Evolutionary conservation across 495 filamentous ascomycete genomes (phyloP), one percentile per base, ranked within the genome.

Genomic region (Penicillium taxi): DNA sequence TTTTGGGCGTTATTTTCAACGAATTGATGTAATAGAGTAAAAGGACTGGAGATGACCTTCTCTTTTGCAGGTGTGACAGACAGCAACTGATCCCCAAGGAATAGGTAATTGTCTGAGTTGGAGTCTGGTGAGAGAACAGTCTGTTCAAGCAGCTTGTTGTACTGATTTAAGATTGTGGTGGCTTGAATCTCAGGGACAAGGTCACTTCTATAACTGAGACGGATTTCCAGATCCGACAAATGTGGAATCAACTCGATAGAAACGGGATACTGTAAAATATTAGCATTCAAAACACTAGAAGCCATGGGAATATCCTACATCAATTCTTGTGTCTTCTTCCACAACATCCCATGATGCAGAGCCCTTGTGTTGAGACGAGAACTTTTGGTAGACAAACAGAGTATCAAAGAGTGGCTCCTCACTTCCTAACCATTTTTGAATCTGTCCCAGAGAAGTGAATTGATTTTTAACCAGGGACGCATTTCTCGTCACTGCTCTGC

Each of bases 321-420:
- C 75, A 25, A 74, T 70, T 9, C 59, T 69, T 33, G 75, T 73
- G 37, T 69, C 61, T 39, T 80, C 79, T 31, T 70, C 59, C 11
- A 70, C 40, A 6, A 74, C 36, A 18, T 69, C 52, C 75, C 75
- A 80, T 1, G 39, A 28, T 2, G 36, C 12, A 7, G 21, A 1
- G 4, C 56, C 48, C 3, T 42, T 22, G 5, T 25, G 24, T 0
- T 32, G 34, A 0, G 39, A 52, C 29, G 36, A 41, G 33, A 67
- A 39, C 42, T 84, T 87, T 48, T 89, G 86, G 50, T 84, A 90
- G 0, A 79, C 78, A 51, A 93, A 77, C 19, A 93, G 58, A 0
- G 84, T 84, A 55, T 93, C 85, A 46, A 93, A 89, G 2, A 86
- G 67, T 9, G 65, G 62, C 14, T 70, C 59, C 20, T 80, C 70